phyloP scores from a whole-genome alignment of 192 early-diverging fungal genomes.

The Coemansia sp. region DNA sequence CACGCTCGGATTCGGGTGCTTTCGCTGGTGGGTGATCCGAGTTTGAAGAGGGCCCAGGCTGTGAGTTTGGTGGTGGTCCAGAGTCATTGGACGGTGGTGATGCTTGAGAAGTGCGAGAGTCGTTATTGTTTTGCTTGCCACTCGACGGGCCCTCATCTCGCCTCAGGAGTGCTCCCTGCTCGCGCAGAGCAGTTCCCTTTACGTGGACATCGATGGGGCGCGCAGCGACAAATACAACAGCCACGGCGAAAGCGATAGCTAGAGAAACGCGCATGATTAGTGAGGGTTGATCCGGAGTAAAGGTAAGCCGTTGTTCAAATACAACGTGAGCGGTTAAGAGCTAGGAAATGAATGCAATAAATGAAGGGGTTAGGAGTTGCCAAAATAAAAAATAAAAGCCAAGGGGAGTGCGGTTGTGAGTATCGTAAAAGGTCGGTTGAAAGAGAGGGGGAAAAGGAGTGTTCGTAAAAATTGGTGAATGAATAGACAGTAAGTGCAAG shows the following conservation, averaged over 20 bases:
- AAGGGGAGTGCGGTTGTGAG: background rate
- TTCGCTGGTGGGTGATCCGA: conserved; percentile 6
- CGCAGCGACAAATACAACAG: conserved; percentile 3
- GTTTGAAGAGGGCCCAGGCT: background rate
- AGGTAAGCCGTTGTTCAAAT: background rate
- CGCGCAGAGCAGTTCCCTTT: background rate
- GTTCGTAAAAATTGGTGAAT: background rate
- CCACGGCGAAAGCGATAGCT: background rate
- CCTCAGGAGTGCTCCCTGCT: background rate
- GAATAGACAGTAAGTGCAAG: background rate
- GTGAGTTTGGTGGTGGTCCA: background rate
- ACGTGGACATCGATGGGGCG: background rate
- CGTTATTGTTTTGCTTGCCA: background rate
- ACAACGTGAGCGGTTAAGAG: background rate
- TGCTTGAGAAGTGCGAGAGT: background rate
- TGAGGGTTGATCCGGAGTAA: background rate
- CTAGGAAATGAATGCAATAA: background rate
- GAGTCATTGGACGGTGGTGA: background rate
- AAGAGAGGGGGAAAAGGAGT: background rate
- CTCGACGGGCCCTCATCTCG: conserved; percentile 3
- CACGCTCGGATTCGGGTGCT: conserved; percentile 5
- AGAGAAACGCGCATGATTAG: conserved; percentile 4
- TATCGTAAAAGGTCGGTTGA: conserved; percentile 9
- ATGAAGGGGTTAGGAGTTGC: background rate
- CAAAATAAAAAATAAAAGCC: no score